phyloP scores from a whole-genome alignment of 2,329 filamentous ascomycete genomes.

The Xylaria sp. region DNA sequence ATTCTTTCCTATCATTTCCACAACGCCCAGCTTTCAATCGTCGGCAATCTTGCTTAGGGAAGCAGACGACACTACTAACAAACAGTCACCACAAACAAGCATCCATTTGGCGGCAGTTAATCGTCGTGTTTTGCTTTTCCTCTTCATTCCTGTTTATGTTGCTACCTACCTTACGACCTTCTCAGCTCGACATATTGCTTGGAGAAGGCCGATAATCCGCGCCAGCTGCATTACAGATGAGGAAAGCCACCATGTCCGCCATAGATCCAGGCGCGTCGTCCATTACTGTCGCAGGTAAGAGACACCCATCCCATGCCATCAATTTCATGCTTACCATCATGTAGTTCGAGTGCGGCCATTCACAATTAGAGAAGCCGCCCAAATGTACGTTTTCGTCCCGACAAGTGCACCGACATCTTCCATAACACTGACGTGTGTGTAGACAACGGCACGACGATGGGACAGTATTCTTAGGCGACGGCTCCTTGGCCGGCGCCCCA shows the following conservation, averaged over 20 bases:
- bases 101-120: neutral
- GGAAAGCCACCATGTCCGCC: constrained; percentile 40
- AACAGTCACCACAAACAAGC: neutral
- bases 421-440: constrained; percentile 24
- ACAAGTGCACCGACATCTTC: neutral
- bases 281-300: constrained; percentile 63
- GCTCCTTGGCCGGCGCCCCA: constrained; percentile 86
- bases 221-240: constrained; percentile 2
- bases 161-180: constrained; percentile 2
- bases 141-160: constrained; percentile 33
- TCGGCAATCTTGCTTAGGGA: neutral
- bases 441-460: constrained; percentile 77
- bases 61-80: neutral
- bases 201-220: constrained; percentile 14
- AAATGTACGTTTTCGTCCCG: constrained; percentile 62
- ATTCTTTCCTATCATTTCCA: constrained; percentile 8
- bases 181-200: constrained; percentile 12
- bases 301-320: constrained; percentile 35
- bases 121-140: neutral
- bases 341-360: constrained; percentile 73
- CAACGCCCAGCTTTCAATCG: neutral
- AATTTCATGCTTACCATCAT: neutral
- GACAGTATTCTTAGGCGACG: constrained; percentile 93
- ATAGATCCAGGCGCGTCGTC: constrained; percentile 59
- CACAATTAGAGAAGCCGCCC: constrained; percentile 91